Percentiles rank a stretch among this genome's conserved stretches.
Conservation (phyloP, 106 monocot genomes). For the Platanthera zijinensis region DNA sequence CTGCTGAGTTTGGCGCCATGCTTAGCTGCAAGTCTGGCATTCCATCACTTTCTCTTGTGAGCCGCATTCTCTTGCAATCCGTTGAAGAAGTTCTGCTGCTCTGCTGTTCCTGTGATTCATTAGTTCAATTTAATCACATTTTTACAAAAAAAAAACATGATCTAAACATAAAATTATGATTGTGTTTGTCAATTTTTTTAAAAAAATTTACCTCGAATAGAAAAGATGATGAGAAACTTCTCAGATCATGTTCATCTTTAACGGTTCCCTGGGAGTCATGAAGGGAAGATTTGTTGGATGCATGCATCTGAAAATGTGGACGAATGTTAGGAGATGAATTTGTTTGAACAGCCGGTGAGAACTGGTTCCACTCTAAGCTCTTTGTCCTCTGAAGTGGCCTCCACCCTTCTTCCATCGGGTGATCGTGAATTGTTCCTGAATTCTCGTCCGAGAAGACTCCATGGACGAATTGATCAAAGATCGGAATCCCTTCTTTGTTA, state of each 20-base stretch:
- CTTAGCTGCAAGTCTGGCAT: conserved; percentile 6
- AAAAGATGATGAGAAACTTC: neutral
- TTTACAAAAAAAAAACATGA: neutral
- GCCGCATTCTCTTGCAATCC: neutral
- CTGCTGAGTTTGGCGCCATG: neutral
- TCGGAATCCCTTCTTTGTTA: neutral
- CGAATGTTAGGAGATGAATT: neutral
- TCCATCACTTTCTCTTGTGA: neutral
- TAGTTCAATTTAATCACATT: no score
- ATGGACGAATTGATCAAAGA: neutral
- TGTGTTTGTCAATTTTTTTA: neutral
- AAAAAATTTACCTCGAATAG: neutral
- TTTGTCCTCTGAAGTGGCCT: neutral
- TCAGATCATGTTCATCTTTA: neutral
- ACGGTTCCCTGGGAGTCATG: neutral
- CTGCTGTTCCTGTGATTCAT: neutral
- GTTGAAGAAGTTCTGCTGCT: neutral
- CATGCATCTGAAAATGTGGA: neutral
- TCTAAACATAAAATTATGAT: neutral
- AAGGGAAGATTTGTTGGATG: neutral
- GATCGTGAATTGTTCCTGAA: neutral
- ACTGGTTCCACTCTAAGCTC: neutral
- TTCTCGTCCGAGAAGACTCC: no score
- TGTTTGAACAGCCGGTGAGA: neutral
- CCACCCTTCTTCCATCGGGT: neutral